phyloP scores from a whole-genome alignment of 2,329 filamentous ascomycete genomes.

The Neoascochyta sp. region DNA sequence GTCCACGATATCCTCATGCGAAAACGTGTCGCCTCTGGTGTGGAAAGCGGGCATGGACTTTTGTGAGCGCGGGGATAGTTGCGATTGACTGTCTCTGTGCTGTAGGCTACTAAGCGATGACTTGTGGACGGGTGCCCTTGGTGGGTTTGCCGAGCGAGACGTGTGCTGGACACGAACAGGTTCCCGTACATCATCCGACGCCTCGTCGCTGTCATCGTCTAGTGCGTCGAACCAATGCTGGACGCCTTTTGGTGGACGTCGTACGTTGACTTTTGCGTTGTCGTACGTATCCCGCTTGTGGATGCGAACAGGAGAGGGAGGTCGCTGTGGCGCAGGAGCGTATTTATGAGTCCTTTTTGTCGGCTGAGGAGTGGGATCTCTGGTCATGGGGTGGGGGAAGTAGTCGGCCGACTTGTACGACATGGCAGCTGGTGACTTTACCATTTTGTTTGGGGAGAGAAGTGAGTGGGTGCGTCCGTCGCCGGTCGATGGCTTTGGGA shows the following conservation, averaged over 20 bases:
- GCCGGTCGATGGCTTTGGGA: constrained; percentile 35
- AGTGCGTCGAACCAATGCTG: constrained; percentile 52
- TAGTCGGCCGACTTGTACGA: constrained; percentile 38
- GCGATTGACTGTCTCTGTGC: constrained; percentile 3
- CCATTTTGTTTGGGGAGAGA: constrained; percentile 40
- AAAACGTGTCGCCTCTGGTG: constrained; percentile 19
- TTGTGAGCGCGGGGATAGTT: constrained; percentile 12
- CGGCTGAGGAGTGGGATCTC: constrained; percentile 27
- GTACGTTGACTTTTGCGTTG: constrained; percentile 46
- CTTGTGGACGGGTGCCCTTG: constrained; percentile 14
- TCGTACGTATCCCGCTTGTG: constrained; percentile 42
- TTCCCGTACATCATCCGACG: constrained; percentile 13
- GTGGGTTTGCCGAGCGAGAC: constrained; percentile 5
- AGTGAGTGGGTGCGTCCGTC: constrained; percentile 18
- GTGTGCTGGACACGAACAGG: constrained; percentile 14
- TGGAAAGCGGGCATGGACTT: constrained; percentile 11
- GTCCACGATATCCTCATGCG: constrained; percentile 20
- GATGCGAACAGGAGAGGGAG: constrained; percentile 24
- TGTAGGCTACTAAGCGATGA: constrained; percentile 18
- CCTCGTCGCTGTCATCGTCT: constrained; percentile 39
- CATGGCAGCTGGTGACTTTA: constrained; percentile 41
- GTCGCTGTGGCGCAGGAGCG: constrained; percentile 8
- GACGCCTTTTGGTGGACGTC: constrained; percentile 47
- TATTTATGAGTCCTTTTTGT: constrained; percentile 24
- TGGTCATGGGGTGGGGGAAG: constrained; percentile 32